Evolutionary conservation across 2,329 filamentous ascomycete genomes (phyloP).

Genomic region (Penicillium griseofulvum): DNA sequence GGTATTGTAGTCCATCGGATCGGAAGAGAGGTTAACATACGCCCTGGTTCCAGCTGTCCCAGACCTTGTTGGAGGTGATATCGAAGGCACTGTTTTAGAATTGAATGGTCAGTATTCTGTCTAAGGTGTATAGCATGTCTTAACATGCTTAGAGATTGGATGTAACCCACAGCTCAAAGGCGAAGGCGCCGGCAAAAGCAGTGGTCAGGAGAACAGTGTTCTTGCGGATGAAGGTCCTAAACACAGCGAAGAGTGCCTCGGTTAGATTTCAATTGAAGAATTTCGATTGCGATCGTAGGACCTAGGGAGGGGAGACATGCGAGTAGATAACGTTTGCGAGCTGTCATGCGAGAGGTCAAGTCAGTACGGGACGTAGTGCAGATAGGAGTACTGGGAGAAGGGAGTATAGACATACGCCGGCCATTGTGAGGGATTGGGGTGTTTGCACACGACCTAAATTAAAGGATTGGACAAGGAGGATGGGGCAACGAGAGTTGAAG

Average conservation of each 20-base stretch:
- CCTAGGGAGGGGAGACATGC: slow-evolving; percentile 45
- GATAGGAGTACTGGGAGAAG: not conserved
- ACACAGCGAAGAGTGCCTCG: slow-evolving; percentile 3
- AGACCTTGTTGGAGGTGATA: slow-evolving; percentile 75
- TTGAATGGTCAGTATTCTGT: slow-evolving; percentile 19
- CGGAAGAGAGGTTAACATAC: slow-evolving; percentile 57
- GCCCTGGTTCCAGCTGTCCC: slow-evolving; percentile 87
- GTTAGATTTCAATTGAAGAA: slow-evolving; percentile 20
- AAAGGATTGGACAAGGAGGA: slow-evolving; percentile 3
- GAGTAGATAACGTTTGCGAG: slow-evolving; percentile 59
- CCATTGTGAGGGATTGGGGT: slow-evolving; percentile 52
- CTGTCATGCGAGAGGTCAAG: slow-evolving; percentile 38
- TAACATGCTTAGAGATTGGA: slow-evolving; percentile 1
- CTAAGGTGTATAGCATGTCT: not conserved
- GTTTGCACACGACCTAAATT: slow-evolving; percentile 16
- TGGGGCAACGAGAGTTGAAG: slow-evolving; percentile 15
- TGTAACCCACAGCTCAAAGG: slow-evolving; percentile 79
- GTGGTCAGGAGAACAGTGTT: slow-evolving; percentile 85
- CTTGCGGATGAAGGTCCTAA: slow-evolving; percentile 76
- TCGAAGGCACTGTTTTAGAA: slow-evolving; percentile 69
- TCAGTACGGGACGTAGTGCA: slow-evolving; percentile 35
- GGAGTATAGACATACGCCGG: slow-evolving; percentile 36
- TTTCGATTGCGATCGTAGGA: slow-evolving; percentile 16
- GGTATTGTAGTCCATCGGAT: slow-evolving; percentile 4
- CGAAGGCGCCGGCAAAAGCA: slow-evolving; percentile 86